phyloP scores from a whole-genome alignment of 2,329 filamentous ascomycete genomes.

The Exserohilum rostratum region DNA sequence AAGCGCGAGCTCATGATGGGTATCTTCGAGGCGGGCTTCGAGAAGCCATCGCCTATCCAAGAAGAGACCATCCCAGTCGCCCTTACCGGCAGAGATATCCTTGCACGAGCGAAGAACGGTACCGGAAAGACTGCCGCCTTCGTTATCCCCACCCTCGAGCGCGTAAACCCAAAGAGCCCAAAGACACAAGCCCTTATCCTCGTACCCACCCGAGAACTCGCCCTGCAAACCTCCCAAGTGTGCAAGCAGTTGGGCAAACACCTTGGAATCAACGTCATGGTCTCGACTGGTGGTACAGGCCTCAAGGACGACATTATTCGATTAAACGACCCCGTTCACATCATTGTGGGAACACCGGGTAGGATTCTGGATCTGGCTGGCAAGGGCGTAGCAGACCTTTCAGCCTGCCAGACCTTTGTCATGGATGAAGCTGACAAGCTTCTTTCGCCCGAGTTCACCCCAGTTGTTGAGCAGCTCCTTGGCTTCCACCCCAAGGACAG shows the following conservation, averaged over 20 bases:
- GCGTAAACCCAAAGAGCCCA: constrained; percentile 93
- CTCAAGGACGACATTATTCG: constrained; percentile 97
- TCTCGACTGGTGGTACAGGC: constrained; percentile 94
- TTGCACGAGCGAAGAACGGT: constrained; percentile 96
- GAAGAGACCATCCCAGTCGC: constrained; percentile 98
- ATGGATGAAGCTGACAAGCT: constrained; percentile 99
- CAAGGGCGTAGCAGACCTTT: constrained; percentile 95
- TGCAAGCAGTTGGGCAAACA: constrained; percentile 99
- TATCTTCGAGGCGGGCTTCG: constrained; percentile 98
- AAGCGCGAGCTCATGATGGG: constrained; percentile 97
- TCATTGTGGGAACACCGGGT: constrained; percentile 95
- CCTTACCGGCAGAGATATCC: constrained; percentile 90
- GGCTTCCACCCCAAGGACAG: constrained; percentile 96
- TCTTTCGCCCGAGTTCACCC: constrained; percentile 93
- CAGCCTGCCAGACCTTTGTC: constrained; percentile 95
- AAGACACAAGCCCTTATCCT: constrained; percentile 97
- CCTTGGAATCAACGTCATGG: constrained; percentile 97
- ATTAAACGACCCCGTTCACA: constrained; percentile 91
- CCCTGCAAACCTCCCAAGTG: constrained; percentile 97
- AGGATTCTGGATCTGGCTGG: constrained; percentile 95
- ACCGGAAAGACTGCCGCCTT: constrained; percentile 99
- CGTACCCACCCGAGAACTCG: constrained; percentile 94
- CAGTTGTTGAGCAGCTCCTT: constrained; percentile 93
- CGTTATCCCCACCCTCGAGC: constrained; percentile 91
- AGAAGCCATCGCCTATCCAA: constrained; percentile 98